Conservation (phyloP, 2,329 filamentous ascomycete genomes). For the Coleophoma eucalyptorum region DNA sequence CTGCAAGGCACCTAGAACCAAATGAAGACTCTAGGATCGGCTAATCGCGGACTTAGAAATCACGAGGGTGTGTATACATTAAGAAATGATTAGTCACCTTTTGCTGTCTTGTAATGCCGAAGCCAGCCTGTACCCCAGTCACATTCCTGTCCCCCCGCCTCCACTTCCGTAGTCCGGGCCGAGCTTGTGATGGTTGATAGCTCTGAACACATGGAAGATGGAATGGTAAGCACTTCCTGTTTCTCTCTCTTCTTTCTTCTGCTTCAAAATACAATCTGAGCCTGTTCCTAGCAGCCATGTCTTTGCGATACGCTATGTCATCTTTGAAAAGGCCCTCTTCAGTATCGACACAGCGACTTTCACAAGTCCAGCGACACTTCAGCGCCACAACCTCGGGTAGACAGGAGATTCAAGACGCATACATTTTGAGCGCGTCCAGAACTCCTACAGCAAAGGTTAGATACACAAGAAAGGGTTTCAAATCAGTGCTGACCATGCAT, state of each 20-base stretch:
- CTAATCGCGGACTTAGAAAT: no score
- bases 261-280: no score
- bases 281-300: conserved; percentile 17
- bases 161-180: not conserved
- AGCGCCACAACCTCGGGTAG: conserved; percentile 40
- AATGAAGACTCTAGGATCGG: no score
- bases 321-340: conserved; percentile 14
- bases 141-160: not conserved
- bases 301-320: conserved; percentile 20
- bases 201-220: not conserved
- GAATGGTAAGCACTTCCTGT: not conserved
- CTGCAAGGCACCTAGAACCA: no score
- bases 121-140: no score
- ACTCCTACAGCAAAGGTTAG: conserved; percentile 85
- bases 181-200: not conserved
- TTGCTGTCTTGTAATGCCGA: no score
- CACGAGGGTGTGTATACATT: no score
- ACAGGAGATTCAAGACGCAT: conserved; percentile 81
- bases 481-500: not conserved
- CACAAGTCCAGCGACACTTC: conserved; percentile 46
- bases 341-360: conserved; percentile 33
- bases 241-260: not conserved
- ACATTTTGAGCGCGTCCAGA: conserved; percentile 85
- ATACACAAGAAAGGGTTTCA: not conserved
- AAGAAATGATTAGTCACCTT: no score